A percentile compares a stretch with the other conserved stretches of the same genome.
Conservation (phyloP, 148 eudicot genomes). For the Camellia lanceoleosa region DNA sequence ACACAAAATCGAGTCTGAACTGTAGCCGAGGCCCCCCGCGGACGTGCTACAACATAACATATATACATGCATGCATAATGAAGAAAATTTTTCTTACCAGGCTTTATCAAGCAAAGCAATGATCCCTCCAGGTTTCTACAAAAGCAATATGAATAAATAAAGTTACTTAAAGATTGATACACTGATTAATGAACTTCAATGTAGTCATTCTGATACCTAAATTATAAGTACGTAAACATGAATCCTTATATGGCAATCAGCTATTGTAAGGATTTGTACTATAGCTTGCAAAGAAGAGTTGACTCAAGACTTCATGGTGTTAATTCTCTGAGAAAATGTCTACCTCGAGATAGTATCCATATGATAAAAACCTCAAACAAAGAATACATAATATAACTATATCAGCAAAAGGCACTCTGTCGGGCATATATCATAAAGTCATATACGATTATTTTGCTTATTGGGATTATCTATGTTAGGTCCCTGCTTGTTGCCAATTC, state of each 20-base stretch:
- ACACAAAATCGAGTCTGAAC: too few relatives aligned
- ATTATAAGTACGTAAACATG: background rate
- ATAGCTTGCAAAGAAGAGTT: too few relatives aligned
- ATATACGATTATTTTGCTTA: background rate
- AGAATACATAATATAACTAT: background rate
- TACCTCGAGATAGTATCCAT: background rate
- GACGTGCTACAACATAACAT: too few relatives aligned
- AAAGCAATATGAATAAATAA: conserved; percentile 16
- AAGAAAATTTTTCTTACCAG: conserved; percentile 49
- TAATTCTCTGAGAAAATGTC: background rate
- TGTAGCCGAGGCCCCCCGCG: too few relatives aligned
- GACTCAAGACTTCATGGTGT: too few relatives aligned
- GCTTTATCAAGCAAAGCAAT: conserved; percentile 98
- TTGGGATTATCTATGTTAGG: background rate
- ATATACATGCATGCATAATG: background rate
- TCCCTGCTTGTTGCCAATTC: too few relatives aligned
- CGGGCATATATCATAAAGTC: background rate
- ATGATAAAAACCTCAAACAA: background rate
- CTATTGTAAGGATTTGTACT: background rate
- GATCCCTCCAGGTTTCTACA: conserved; percentile 99
- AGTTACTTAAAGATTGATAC: background rate
- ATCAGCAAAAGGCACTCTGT: background rate
- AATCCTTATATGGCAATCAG: background rate
- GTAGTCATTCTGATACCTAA: background rate
- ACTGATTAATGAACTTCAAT: background rate